Evolutionary conservation across 192 early-diverging fungal genomes (phyloP).

Genomic region (Umbelopsis sp.): DNA sequence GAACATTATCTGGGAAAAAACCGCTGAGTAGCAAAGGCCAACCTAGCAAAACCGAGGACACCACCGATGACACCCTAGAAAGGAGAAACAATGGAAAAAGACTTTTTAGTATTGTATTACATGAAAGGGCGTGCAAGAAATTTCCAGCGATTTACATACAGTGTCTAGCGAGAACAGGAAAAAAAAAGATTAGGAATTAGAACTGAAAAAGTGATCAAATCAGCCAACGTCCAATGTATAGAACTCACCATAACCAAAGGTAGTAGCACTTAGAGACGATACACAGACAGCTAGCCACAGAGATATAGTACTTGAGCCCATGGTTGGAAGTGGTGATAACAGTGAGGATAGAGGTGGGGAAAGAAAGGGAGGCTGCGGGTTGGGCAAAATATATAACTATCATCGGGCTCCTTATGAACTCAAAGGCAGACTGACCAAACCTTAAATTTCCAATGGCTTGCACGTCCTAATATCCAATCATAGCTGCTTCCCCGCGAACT

Average conservation of each 20-base stretch:
- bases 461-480: not conserved
- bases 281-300: slow-evolving; percentile 17
- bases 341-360: not conserved
- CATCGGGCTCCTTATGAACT: not conserved
- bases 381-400: not conserved
- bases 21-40: slow-evolving; percentile 23
- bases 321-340: not conserved
- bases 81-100: not conserved
- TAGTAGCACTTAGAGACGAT: slow-evolving; percentile 11
- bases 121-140: not conserved
- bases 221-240: not conserved
- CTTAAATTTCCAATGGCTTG: not conserved
- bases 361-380: not conserved
- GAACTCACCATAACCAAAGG: slow-evolving; percentile 6
- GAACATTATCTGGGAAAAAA: slow-evolving; percentile 28
- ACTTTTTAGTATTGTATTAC: too few species aligned
- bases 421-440: not conserved
- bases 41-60: slow-evolving; percentile 12
- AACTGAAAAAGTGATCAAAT: not conserved
- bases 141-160: too few species aligned
- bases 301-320: slow-evolving; percentile 3
- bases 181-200: not conserved
- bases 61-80: slow-evolving; percentile 18
- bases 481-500: not conserved
- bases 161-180: not conserved